Conservation (phyloP, 169 alveolate species). For the Neospora caninum region DNA sequence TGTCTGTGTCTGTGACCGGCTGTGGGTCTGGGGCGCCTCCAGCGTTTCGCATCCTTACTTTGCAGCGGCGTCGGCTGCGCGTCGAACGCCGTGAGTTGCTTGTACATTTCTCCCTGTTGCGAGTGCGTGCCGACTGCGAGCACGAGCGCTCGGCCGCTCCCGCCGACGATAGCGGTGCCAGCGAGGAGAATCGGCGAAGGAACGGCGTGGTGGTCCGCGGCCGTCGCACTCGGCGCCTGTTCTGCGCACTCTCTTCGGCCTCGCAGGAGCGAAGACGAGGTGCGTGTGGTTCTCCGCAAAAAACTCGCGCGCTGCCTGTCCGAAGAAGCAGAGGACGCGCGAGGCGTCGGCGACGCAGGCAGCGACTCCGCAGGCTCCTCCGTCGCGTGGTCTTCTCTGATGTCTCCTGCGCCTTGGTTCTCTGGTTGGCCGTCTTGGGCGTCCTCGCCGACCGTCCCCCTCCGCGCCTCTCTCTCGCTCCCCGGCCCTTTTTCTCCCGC, state of each 20-base stretch:
- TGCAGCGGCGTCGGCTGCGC: constrained; percentile 84
- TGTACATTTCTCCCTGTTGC: constrained; percentile 77
- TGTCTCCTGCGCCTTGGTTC: neutral
- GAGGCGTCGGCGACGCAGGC: neutral
- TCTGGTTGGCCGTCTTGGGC: neutral
- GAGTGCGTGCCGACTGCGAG: constrained; percentile 84
- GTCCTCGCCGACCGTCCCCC: neutral
- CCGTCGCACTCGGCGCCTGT: neutral
- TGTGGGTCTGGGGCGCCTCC: too few species aligned
- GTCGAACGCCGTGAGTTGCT: constrained; percentile 76
- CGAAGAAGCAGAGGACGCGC: neutral
- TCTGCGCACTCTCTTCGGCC: neutral
- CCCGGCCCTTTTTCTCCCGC: neutral
- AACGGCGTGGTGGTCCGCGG: constrained; percentile 61
- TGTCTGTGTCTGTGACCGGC: too few species aligned
- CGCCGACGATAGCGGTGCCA: constrained; percentile 84
- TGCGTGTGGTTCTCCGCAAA: neutral
- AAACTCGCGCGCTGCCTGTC: neutral
- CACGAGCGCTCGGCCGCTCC: constrained; percentile 82
- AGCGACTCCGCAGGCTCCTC: too few species aligned
- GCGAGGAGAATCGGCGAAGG: constrained; percentile 82
- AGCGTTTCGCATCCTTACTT: constrained; percentile 2
- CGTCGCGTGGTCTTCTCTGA: too few species aligned
- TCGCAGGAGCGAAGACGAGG: neutral
- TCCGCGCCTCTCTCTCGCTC: constrained; percentile 17